Conservation (phyloP, 2,329 filamentous ascomycete genomes). For the Penicillium sp. region DNA sequence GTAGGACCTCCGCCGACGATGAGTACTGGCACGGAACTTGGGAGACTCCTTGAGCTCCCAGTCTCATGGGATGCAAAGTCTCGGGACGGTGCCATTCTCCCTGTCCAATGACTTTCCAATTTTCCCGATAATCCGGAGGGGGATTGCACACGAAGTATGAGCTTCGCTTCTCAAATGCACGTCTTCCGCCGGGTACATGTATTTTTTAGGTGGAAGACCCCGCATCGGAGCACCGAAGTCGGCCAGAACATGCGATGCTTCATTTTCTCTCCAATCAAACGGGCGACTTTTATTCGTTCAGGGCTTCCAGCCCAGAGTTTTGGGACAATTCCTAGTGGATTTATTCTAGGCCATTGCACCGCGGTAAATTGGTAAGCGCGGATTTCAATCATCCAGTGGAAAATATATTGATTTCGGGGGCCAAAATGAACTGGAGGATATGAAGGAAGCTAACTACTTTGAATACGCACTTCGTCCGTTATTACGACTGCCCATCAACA, state of each 20-base stretch:
- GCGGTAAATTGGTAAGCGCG: not conserved
- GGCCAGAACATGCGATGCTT: not conserved
- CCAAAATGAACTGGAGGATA: not conserved
- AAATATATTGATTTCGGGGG: not conserved
- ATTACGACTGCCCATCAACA: constrained; percentile 1
- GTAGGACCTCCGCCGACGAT: constrained; percentile 40
- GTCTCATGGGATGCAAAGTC: not conserved
- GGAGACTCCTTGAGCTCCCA: not conserved
- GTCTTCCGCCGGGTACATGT: not conserved
- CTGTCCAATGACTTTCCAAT: no score
- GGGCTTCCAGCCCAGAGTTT: not conserved
- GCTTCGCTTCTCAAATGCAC: not conserved
- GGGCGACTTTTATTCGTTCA: not conserved
- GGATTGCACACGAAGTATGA: not conserved
- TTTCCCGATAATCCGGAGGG: not conserved
- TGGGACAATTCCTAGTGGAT: not conserved
- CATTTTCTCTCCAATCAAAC: not conserved
- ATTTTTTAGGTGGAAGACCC: not conserved
- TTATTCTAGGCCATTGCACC: not conserved
- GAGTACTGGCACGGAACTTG: constrained; percentile 24
- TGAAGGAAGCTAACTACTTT: not conserved
- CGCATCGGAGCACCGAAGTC: not conserved
- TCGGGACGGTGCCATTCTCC: not conserved
- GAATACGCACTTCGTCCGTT: not conserved
- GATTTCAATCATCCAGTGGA: not conserved